Evolutionary conservation across 768 basidiomycete species (phyloP), one percentile per base, ranked within the genome.

Genomic region (Favolaschia claudopus): DNA sequence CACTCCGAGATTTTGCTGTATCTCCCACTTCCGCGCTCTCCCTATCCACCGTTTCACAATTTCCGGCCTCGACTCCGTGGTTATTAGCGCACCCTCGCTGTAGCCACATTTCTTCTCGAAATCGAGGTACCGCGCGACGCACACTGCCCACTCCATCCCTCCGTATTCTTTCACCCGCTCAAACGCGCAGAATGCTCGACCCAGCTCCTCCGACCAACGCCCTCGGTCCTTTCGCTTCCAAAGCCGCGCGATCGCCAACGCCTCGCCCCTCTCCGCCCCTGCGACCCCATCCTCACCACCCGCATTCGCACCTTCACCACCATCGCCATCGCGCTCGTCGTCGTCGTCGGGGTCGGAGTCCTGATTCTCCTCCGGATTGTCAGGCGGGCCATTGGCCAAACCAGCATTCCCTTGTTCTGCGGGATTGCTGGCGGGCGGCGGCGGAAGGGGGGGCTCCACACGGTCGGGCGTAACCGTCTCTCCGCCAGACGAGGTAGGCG

Each of bases 41-140:
- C 25, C 39, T 7, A 52, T 7, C 50, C 50, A 52, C 7, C 2
- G 13, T 22, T 20, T 20, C 0, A 52, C 27, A 2, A 6, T 31
- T 7, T 25, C 14, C 10, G 38, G 50, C 4, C 50, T n/a, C 2
- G 12, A 19, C 13, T 13, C 5, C 1, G 38, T 42, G 9, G 2
- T 10, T 1, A 42, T 42, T 8, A 22, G n/a, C 1, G 17, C 19
- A 1, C 50, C 39, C 7, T 34, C 22, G 1, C 9, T n/a, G 19
- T 45, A 55, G 17, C 43, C 53, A 5, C n/a, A 7, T 10, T 25
- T 44, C 3, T n/a, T 27, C 43, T 55, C 53, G 20, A 55, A 55
- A 28, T 55, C 43, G 20, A 45, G 37, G 53, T 45, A 55, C 5
- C 4, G 7, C 19, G n/a, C 0, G 3, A 45, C 43, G 3, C 25